These are phyloP conservation scores for Carpinus fangiana DNA, from an alignment of 306 rosid species.

Conservation along the genomic window DNA sequence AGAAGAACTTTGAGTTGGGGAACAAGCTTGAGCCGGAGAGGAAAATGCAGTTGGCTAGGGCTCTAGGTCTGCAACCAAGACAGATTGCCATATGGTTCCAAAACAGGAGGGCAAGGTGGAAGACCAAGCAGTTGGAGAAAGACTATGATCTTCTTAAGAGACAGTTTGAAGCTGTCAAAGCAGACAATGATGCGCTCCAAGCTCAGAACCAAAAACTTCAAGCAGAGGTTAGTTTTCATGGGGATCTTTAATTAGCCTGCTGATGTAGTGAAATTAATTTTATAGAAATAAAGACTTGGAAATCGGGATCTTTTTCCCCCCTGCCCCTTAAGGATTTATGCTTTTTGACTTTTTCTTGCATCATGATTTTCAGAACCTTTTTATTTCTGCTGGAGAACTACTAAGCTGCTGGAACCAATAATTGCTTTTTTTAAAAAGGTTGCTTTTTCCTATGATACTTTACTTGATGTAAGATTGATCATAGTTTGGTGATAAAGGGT, in stretches of 20 bases:
- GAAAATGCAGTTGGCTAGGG: slow-evolving; percentile 91
- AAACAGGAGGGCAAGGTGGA: slow-evolving; percentile 95
- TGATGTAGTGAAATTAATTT: slow-evolving; percentile 7
- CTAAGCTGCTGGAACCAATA: slow-evolving; percentile 19
- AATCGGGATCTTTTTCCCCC: slow-evolving; percentile 31
- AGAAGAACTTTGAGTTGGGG: slow-evolving; percentile 91
- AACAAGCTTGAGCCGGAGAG: slow-evolving; percentile 97
- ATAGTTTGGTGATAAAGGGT: slow-evolving; percentile 18
- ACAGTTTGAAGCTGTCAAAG: slow-evolving; percentile 72
- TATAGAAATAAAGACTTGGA: slow-evolving; percentile 24
- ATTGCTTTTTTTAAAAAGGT: slow-evolving; percentile 39
- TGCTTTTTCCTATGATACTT: slow-evolving; percentile 22
- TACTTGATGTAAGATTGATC: slow-evolving; percentile 39
- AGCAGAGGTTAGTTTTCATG: slow-evolving; percentile 56
- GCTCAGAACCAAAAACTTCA: slow-evolving; percentile 82
- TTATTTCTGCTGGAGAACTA: slow-evolving; percentile 32
- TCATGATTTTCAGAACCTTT: slow-evolving; percentile 42
- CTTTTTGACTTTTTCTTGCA: slow-evolving; percentile 37
- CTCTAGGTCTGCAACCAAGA: slow-evolving; percentile 84
- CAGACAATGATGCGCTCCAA: slow-evolving; percentile 75
- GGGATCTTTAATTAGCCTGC: neutral
- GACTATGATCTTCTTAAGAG: slow-evolving; percentile 82
- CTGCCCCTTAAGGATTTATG: slow-evolving; percentile 8
- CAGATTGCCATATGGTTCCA: slow-evolving; percentile 96
- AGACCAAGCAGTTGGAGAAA: slow-evolving; percentile 91